A percentile compares a stretch with the other conserved stretches of the same genome.
These are phyloP conservation scores for Termitomyces sp. DNA, from an alignment of 768 basidiomycete genomes.

Conservation along the genomic window DNA sequence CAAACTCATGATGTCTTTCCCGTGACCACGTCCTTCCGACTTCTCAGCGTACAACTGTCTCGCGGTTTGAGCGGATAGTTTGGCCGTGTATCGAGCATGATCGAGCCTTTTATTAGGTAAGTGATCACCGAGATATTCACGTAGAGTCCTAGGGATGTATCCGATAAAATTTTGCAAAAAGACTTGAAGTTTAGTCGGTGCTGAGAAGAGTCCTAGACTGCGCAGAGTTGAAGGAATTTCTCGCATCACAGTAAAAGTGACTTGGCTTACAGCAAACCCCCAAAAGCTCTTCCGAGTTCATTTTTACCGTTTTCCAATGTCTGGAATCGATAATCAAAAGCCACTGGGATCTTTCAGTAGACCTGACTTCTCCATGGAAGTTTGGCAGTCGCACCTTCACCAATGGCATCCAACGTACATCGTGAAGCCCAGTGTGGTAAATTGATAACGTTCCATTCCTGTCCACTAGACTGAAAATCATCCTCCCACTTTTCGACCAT, in stretches of 20 bases:
- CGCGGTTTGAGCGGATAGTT: constrained; percentile 25
- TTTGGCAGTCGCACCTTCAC: constrained; percentile 28
- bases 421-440: constrained; percentile 34
- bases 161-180: constrained; percentile 24
- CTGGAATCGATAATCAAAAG: constrained; percentile 45
- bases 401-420: constrained; percentile 45
- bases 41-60: constrained; percentile 31
- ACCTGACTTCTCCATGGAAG: too few relatives aligned
- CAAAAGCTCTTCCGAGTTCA: constrained; percentile 29
- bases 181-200: constrained; percentile 23
- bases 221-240: neutral
- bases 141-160: constrained; percentile 23
- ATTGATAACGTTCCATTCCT: constrained; percentile 26
- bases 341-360: constrained; percentile 22
- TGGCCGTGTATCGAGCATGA: constrained; percentile 24
- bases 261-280: constrained; percentile 27
- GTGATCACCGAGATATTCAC: constrained; percentile 28
- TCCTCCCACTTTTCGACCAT: constrained; percentile 34
- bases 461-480: constrained; percentile 20
- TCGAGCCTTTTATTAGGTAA: constrained; percentile 24
- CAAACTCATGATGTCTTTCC: constrained; percentile 38
- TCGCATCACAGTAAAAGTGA: neutral
- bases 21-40: constrained; percentile 23
- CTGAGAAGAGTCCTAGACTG: constrained; percentile 26
- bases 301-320: constrained; percentile 31